A percentile compares a stretch with the other conserved stretches of the same genome.
phyloP scores from a whole-genome alignment of 768 basidiomycete species.

The Lentinula edodes region DNA sequence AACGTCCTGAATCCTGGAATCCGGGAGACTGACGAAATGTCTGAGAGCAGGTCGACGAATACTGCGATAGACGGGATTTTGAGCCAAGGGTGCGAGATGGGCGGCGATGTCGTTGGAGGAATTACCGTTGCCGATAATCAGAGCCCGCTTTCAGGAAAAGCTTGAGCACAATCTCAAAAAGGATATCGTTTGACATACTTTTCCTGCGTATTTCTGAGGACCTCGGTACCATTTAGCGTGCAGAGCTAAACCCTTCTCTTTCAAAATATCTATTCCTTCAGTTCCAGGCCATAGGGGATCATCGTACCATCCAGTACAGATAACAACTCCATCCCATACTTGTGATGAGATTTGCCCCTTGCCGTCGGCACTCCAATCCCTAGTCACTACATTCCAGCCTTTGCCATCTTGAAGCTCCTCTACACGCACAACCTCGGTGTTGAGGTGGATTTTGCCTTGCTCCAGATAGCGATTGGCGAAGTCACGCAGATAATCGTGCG shows the following conservation, averaged over 20 bases:
- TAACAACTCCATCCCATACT: conserved; percentile 44
- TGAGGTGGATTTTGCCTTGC: conserved; percentile 30
- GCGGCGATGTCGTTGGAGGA: conserved; percentile 49
- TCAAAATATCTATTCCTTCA: conserved; percentile 34
- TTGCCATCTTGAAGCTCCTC: conserved; percentile 24
- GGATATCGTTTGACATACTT: conserved; percentile 13
- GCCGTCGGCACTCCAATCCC: conserved; percentile 25
- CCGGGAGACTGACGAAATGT: conserved; percentile 34
- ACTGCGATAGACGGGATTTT: conserved; percentile 40
- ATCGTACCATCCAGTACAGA: conserved; percentile 39
- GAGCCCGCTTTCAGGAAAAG: conserved; percentile 28
- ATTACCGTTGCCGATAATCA: conserved; percentile 47
- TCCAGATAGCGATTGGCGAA: conserved; percentile 28
- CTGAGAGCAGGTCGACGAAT: conserved; percentile 35
- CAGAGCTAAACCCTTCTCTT: conserved; percentile 25
- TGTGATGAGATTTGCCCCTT: conserved; percentile 19
- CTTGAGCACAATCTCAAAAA: background rate
- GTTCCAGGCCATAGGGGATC: conserved; percentile 38
- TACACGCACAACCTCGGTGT: conserved; percentile 32
- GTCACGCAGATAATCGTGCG: conserved; percentile 27
- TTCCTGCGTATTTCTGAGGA: conserved; percentile 27
- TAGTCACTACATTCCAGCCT: conserved; percentile 35
- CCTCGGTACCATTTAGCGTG: conserved; percentile 41
- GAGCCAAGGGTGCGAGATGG: conserved; percentile 32
- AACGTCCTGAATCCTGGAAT: conserved; percentile 37